Base-by-base conservation (phyloP, 2,329 filamentous ascomycete genomes). In the Ophiocordyceps sinensis region DNA sequence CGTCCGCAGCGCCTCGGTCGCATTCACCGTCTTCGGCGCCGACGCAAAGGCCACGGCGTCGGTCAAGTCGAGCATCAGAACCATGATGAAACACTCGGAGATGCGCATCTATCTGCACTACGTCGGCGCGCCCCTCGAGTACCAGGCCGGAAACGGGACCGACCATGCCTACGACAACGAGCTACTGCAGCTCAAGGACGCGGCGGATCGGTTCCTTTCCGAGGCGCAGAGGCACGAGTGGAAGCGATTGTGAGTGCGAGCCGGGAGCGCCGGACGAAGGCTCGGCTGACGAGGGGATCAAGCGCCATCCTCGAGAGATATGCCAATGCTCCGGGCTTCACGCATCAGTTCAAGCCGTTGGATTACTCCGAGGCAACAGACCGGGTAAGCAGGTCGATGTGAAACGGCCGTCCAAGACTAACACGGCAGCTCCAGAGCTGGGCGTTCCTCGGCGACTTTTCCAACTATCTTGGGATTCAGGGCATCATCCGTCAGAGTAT, bases 221-320 rank as follows among this genome's bases (percentile, higher is more conserved):
- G 39, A 15, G 17, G 39, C 39, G 4, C 17, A 41, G 39, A 36
- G 19, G 9, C 39, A 41, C 34, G 26, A 36, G 17, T 41, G 39
- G 39, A 36, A 29, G 39, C 39, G 39, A 21, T 41, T 36, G 39
- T 41, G n/a, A 29, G 39, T 23, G 9, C 19, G 37, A 12, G n/a
- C 12, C 28, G 8, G 23, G 19, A 28, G 14, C 13, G 21, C 6
- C 13, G 23, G 14, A 38, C 12, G 21, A 14, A 21, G 7, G n/a
- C 3, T 21, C 4, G 29, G 12, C 14, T 12, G n/a, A 17, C 6
- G 6, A 10, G 9, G 4, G 14, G 14, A 4, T 11, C 12, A 10
- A 39, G 37, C 15, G 37, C 37, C 5, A 14, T 30, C 15, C 17
- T 39, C 8, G 30, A 40, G 28, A 14, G 26, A 21, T 40, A 40